Percentiles rank a stretch among this genome's conserved stretches.
Conservation (phyloP, 345 rosid species). For the Excoecaria agallocha region DNA sequence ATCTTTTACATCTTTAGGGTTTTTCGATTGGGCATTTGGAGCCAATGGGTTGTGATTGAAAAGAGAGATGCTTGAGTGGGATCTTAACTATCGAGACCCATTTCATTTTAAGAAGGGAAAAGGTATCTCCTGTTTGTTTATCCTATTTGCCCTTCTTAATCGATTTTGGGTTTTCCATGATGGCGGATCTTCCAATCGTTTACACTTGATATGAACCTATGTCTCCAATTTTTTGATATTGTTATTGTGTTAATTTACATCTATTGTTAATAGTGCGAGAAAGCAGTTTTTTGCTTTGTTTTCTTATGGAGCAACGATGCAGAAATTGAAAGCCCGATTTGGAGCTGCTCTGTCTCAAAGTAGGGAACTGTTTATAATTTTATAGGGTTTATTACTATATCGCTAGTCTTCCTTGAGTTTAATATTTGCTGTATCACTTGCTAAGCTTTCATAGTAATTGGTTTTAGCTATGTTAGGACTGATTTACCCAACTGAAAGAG, state of each 20-base stretch:
- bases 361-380: slow-evolving; percentile 10
- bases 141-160: too few relatives aligned
- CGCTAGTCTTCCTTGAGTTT: slow-evolving; percentile 5
- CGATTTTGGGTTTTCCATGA: slow-evolving; percentile 29
- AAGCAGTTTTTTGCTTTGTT: slow-evolving; percentile 16
- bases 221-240: background rate
- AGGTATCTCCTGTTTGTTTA: too few relatives aligned
- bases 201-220: slow-evolving; percentile 63
- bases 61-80: too few relatives aligned
- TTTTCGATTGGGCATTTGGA: too few relatives aligned
- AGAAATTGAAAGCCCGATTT: slow-evolving; percentile 35
- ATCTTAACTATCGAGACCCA: too few relatives aligned
- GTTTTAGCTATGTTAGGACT: slow-evolving; percentile 3
- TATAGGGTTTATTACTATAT: background rate
- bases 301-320: slow-evolving; percentile 36
- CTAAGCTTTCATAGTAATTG: background rate
- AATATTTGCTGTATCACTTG: background rate
- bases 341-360: slow-evolving; percentile 3
- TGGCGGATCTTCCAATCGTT: slow-evolving; percentile 31
- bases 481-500: background rate
- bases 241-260: slow-evolving; percentile 14
- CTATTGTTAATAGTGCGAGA: slow-evolving; percentile 24
- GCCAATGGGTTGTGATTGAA: too few relatives aligned
- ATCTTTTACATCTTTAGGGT: too few relatives aligned
- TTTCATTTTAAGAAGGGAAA: too few relatives aligned